Evolutionary conservation across 768 basidiomycete genomes (phyloP).

Genomic region (Leccinum ochraceum): DNA sequence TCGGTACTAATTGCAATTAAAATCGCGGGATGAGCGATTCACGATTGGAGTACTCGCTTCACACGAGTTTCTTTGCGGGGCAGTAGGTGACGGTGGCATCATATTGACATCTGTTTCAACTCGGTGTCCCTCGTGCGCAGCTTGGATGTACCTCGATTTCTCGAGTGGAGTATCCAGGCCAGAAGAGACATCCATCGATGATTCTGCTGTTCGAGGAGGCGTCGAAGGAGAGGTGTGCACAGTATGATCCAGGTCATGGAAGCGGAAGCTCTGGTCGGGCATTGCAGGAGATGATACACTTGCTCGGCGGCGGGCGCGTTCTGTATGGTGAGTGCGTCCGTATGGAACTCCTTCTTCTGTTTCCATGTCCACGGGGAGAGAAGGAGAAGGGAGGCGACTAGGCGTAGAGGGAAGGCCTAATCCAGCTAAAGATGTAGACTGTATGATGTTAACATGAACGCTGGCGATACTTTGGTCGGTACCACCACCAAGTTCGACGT

Average conservation of each 20-base stretch:
- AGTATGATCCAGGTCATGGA: constrained; percentile 22
- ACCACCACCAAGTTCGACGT: constrained; percentile 45
- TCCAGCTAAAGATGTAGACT: constrained; percentile 28
- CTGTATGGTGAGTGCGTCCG: constrained; percentile 62
- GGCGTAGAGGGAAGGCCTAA: constrained; percentile 32
- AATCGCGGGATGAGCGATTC: constrained; percentile 40
- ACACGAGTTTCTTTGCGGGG: constrained; percentile 35
- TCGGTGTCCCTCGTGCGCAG: constrained; percentile 28
- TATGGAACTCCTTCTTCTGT: constrained; percentile 65
- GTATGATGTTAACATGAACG: constrained; percentile 71
- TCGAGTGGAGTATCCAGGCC: constrained; percentile 32
- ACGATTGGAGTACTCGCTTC: constrained; percentile 18
- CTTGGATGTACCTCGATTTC: constrained; percentile 42
- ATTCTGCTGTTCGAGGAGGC: constrained; percentile 21
- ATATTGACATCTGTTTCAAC: constrained; percentile 43
- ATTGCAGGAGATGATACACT: constrained; percentile 35
- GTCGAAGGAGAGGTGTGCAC: constrained; percentile 22
- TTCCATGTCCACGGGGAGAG: constrained; percentile 54
- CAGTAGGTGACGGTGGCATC: constrained; percentile 54
- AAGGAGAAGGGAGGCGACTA: constrained; percentile 38
- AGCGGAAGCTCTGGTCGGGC: constrained; percentile 41
- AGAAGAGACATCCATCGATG: constrained; percentile 26
- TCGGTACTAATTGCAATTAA: constrained; percentile 21
- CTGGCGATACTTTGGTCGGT: constrained; percentile 58
- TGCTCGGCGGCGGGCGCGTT: constrained; percentile 42